These are phyloP conservation scores for Sonneratia caseolaris DNA, from an alignment of 345 rosid genomes.

Conservation along the genomic window DNA sequence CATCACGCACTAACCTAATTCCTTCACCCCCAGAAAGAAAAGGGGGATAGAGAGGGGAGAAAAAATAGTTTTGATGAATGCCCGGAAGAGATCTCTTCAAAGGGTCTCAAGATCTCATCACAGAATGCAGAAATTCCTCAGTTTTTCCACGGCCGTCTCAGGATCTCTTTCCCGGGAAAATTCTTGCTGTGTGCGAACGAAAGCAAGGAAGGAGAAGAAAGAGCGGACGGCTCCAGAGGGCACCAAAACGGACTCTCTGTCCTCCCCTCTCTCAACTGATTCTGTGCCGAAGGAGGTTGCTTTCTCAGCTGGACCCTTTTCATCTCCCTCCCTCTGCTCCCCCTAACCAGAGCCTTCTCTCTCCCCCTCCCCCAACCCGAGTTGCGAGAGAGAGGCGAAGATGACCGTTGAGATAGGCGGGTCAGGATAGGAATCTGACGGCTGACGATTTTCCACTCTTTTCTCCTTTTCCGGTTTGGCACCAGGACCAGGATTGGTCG, in stretches of 20 bases:
- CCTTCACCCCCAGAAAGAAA: background rate
- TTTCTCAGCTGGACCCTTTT: slow-evolving; percentile 25
- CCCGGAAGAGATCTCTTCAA: background rate
- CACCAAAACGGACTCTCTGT: background rate
- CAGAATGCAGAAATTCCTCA: background rate
- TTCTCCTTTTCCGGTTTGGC: background rate
- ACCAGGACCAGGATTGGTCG: background rate
- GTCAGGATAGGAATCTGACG: slow-evolving; percentile 5
- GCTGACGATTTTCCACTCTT: background rate
- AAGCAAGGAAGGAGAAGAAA: slow-evolving; percentile 11
- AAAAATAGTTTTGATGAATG: slow-evolving; percentile 2
- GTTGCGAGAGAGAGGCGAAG: slow-evolving; percentile 1
- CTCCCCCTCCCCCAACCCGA: background rate
- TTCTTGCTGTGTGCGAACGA: slow-evolving; percentile 14
- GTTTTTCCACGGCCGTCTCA: background rate
- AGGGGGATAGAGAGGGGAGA: background rate
- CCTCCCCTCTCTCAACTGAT: slow-evolving; percentile 7
- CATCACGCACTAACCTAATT: slow-evolving; percentile 24
- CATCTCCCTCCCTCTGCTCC: background rate
- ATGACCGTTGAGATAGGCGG: slow-evolving; percentile 6
- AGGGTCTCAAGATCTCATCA: slow-evolving; percentile 1
- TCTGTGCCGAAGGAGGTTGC: slow-evolving; percentile 21
- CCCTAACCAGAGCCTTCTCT: background rate
- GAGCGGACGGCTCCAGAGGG: slow-evolving; percentile 4
- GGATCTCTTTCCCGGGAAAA: slow-evolving; percentile 6